Base-by-base conservation (phyloP, 2,329 filamentous ascomycete genomes). In the Aulographum hederae region DNA sequence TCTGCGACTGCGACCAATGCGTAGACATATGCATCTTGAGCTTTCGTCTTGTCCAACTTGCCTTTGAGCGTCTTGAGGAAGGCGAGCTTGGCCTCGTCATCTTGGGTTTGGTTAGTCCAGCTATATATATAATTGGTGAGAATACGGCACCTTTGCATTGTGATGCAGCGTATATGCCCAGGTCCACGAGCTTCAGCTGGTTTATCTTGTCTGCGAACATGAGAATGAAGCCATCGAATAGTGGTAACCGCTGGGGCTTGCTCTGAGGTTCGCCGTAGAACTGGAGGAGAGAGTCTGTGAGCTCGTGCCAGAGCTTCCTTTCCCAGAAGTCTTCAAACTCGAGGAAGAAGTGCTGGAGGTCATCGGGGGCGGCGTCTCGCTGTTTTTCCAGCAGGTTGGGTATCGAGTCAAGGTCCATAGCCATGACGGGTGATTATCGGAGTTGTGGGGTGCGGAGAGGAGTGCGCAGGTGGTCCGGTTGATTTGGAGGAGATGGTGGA, bases 121-220 rank as follows among this genome's bases (percentile, higher is more conserved):
- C n/a, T 25, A 8, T 8, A 8, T n/a, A 25, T n/a, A 25, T 25
- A 8, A 25, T 25, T n/a, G n/a, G 6, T 26, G 16, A 2, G 10
- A n/a, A 25, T 13, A 5, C 30, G 33, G 31, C 28, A 12, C 41
- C 6, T 25, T 25, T 8, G n/a, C 21, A 25, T n/a, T 25, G 21
- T 25, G 21, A 25, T 25, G 21, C 21, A 8, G 89, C 80, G 57
- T 78, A 80, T 51, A 95, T 61, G 12, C 84, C 89, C 42, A 98
- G 63, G 42, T 80, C 77, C 42, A 98, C 89, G 43, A 95, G 76
- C 67, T 94, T 94, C 40, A 98, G 67, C 63, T 95, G 86, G 61
- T 95, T 98, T 66, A 98, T 94, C 67, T 91, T 94, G 53, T 93
- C 85, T 42, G 85, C 82, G 51, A 98, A 98, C 56, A 78, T 89